Evolutionary conservation across 2,329 filamentous ascomycete species (phyloP), one percentile per base, ranked within the genome.

Genomic region (Decorospora gaudefroyi): DNA sequence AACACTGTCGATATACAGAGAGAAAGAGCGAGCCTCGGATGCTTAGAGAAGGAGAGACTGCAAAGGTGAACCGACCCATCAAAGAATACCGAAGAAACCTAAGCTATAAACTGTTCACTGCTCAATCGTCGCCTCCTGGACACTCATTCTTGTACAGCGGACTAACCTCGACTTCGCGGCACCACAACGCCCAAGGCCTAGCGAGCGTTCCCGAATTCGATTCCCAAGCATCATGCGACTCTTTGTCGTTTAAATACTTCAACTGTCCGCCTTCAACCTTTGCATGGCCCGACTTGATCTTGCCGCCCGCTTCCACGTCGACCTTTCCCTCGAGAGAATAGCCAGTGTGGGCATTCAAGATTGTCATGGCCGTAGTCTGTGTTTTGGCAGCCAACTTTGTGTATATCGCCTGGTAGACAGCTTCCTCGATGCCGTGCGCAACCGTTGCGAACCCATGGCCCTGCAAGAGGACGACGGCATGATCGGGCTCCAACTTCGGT

Each of bases 391-490:
- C 64, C 39, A 67, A 62, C 15, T 53, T 59, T 4, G 72, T 75
- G 51, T 72, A 76, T 13, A 76, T 70, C 1, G 73, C 70, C 39
- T 74, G 70, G 46, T 70, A 75, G 0, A 77, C 74, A 0, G 69
- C 72, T 51, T 75, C 72, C 52, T 75, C 69, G 41, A 77, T 72
- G 6, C 66, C 64, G 2, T 61, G 57, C 0, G 72, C 74, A 0
- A 70, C 59, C 8, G 69, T 72, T 1, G 73, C 74, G 46, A 77
- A 76, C 16, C 75, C 75, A 47, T 77, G 74, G 1, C 70, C 68
- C 38, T 73, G 72, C 62, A 76, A 72, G 13, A 73, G 53, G 6
- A 72, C 63, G 6, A 70, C 65, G 2, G 62, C 55, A 42, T 71
- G 64, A 27, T 70, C 61, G 1, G 69, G 70, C 18, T 67, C 61